Percentiles rank a stretch among this genome's conserved stretches.
phyloP scores from a whole-genome alignment of 2,329 filamentous ascomycete genomes.

The Aureobasidium vineae region DNA sequence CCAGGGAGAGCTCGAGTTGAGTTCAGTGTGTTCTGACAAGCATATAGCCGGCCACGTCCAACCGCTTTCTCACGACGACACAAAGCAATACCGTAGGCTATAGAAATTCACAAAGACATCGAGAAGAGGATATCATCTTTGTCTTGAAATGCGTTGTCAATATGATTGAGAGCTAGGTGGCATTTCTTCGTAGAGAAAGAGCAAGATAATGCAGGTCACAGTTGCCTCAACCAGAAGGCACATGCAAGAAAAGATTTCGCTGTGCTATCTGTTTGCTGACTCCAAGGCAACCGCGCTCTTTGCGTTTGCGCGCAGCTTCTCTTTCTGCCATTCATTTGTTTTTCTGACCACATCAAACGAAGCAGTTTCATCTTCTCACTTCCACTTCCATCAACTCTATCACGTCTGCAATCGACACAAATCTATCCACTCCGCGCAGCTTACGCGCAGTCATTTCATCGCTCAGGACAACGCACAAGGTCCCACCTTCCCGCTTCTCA shows the following conservation, averaged over 20 bases:
- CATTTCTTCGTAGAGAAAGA: neutral
- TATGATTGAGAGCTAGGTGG: neutral
- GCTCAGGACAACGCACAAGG: neutral
- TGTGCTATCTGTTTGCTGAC: neutral
- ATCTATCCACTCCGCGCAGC: neutral
- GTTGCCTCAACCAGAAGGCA: neutral
- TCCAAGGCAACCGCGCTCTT: neutral
- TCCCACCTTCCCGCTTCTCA: neutral
- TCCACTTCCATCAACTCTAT: neutral
- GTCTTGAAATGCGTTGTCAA: no score
- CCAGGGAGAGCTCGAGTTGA: neutral
- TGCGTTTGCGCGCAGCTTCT: neutral
- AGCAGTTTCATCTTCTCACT: neutral
- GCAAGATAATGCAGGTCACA: neutral
- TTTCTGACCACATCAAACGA: neutral
- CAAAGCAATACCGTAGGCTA: neutral
- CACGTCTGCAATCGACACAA: neutral
- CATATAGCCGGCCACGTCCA: neutral
- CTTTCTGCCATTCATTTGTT: neutral
- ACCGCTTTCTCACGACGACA: neutral
- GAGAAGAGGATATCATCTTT: no score
- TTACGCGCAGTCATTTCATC: neutral
- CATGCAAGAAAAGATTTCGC: neutral
- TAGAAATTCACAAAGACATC: neutral
- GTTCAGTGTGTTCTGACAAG: neutral